Conservation (phyloP, 1,284 basidiomycete species). For the Ceratobasidium sp. region DNA sequence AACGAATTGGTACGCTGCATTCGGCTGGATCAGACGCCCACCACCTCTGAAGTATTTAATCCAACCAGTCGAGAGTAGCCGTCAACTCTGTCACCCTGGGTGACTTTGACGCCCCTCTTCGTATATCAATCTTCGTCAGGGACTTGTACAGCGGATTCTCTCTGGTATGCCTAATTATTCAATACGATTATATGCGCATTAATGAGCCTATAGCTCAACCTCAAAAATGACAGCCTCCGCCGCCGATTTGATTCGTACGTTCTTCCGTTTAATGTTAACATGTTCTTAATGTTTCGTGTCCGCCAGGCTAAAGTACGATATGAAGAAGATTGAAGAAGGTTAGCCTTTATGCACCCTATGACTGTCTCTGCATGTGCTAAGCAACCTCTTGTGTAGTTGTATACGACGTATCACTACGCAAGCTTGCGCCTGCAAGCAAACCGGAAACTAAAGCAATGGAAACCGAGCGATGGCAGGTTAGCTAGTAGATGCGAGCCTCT, state of each 20-base stretch:
- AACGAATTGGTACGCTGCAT: slow-evolving; percentile 77
- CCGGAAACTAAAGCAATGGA: neutral
- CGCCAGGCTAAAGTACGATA: slow-evolving; percentile 81
- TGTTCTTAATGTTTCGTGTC: neutral
- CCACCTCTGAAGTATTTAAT: slow-evolving; percentile 1
- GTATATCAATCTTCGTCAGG: slow-evolving; percentile 84
- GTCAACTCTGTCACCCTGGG: slow-evolving; percentile 87
- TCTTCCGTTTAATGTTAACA: slow-evolving; percentile 43
- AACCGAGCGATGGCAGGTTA: neutral
- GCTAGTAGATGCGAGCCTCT: neutral
- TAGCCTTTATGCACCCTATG: slow-evolving; percentile 49
- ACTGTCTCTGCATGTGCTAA: slow-evolving; percentile 30
- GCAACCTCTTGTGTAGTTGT: slow-evolving; percentile 67
- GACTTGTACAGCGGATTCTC: slow-evolving; percentile 85
- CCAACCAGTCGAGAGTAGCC: slow-evolving; percentile 78
- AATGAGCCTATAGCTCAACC: slow-evolving; percentile 71
- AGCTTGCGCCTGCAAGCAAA: slow-evolving; percentile 59
- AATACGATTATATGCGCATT: slow-evolving; percentile 5
- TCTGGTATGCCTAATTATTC: slow-evolving; percentile 65
- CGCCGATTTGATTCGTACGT: slow-evolving; percentile 71
- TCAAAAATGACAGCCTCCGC: slow-evolving; percentile 86
- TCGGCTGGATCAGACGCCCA: neutral
- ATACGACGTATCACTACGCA: slow-evolving; percentile 84
- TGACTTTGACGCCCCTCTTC: slow-evolving; percentile 82
- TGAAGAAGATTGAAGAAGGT: slow-evolving; percentile 93